Base-by-base conservation (phyloP, 768 basidiomycete species). In the Cystobasidium ongulense region DNA sequence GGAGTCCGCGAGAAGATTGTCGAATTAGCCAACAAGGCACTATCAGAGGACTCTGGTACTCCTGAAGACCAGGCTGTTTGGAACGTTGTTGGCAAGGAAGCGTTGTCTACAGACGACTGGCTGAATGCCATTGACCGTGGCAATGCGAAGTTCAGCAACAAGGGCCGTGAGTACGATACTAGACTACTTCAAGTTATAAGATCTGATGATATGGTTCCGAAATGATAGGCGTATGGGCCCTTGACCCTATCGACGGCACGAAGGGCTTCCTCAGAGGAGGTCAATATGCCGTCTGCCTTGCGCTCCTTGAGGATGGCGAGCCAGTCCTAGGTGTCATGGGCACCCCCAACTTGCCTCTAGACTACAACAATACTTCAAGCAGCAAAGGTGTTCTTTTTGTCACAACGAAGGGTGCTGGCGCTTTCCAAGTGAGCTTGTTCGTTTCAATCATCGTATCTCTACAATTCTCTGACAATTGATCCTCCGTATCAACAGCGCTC, bases 261-360 rank as follows among this genome's bases (percentile, higher is more conserved):
- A 92, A 91, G 79, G 93, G 92, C 0, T 94, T 96, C 84, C 84
- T 95, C 25, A 86, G 93, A 2, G 91, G 91, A 1, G 91, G 89
- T 73, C 93, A 96, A 81, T 96, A 92, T 79, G 92, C 92, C 3
- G 90, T 96, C 23, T 95, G 93, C 80, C 82, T 96, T 11, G 89
- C 92, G 0, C 83, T 96, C 68, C 87, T 95, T 78, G 84, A 90
- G 52, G 87, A 93, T 76, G 85, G 89, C 0, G 80, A 87, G 64
- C 90, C 92, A 39, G 84, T 91, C 79, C 84, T 96, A 1, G 92
- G 91, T 4, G 87, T 93, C 21, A 88, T 93, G 76, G 92, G 92
- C 7, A 96, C 94, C 81, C 95, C 95, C 0, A 99, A 99, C 81
- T 84, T 98, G 21, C 89, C 88, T 11, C 81, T 87, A 43, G 83